Conservation (phyloP, 495 filamentous ascomycete genomes). For the Astrothelium macrocarpum region DNA sequence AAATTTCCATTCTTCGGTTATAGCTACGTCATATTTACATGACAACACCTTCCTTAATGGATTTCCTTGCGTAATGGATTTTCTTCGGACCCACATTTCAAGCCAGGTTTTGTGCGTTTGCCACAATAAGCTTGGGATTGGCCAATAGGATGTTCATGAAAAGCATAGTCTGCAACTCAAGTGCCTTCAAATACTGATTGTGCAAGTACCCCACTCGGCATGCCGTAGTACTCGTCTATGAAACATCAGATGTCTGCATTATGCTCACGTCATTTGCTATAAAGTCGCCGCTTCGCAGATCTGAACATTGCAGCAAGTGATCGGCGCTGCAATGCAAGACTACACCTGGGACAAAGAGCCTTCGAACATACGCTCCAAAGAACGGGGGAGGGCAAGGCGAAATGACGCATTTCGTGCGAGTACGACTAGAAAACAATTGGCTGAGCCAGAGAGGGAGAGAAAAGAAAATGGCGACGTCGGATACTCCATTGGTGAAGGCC, state of each 20-base stretch:
- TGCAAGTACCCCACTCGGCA: neutral
- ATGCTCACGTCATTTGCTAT: too few relatives aligned
- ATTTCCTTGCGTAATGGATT: neutral
- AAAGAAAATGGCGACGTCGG: neutral
- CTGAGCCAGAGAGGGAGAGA: neutral
- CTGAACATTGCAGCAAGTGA: neutral
- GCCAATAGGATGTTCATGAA: neutral
- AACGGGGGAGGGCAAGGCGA: neutral
- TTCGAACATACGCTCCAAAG: neutral
- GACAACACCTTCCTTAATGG: neutral
- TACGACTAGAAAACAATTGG: neutral
- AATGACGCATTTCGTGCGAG: neutral
- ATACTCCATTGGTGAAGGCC: neutral
- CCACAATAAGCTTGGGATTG: neutral
- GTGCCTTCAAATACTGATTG: neutral
- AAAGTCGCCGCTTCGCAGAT: too few relatives aligned
- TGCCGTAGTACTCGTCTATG: neutral
- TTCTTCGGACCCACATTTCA: too few relatives aligned
- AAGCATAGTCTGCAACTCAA: neutral
- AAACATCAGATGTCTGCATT: neutral
- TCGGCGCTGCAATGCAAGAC: neutral
- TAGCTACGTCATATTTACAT: neutral
- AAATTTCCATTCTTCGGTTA: neutral
- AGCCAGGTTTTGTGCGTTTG: too few relatives aligned
- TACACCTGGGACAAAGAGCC: neutral